These are phyloP conservation scores for Colletotrichum sidae DNA, from an alignment of 2,329 filamentous ascomycete species.

Conservation along the genomic window DNA sequence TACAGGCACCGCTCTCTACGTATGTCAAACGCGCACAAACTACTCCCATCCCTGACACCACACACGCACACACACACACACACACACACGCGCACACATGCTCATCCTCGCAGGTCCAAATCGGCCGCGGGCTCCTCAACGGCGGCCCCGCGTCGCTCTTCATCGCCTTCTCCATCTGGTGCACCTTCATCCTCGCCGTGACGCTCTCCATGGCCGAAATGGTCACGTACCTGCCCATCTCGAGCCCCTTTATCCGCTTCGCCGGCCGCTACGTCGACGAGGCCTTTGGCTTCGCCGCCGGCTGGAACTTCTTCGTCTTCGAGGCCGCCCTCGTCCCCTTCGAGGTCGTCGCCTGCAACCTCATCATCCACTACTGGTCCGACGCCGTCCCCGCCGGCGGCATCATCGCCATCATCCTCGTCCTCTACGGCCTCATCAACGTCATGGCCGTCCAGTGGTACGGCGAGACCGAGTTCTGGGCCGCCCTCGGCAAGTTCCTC, in stretches of 20 bases:
- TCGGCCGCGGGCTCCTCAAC: constrained; percentile 67
- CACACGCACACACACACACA: constrained; percentile 7
- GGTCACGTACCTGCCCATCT: constrained; percentile 82
- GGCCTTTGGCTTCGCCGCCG: constrained; percentile 78
- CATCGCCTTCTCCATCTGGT: constrained; percentile 71
- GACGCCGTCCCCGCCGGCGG: constrained; percentile 68
- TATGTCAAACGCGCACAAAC: constrained; percentile 9
- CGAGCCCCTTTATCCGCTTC: constrained; percentile 82
- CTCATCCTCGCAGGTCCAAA: constrained; percentile 56
- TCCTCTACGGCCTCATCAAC: constrained; percentile 69
- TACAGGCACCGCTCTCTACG: constrained; percentile 34
- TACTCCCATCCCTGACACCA: background rate
- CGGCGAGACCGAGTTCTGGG: constrained; percentile 82
- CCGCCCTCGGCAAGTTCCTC: constrained; percentile 77
- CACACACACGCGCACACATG: constrained; percentile 30
- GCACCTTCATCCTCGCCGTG: constrained; percentile 69
- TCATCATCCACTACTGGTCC: constrained; percentile 74
- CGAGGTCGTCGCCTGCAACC: constrained; percentile 73
- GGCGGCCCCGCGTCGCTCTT: constrained; percentile 71
- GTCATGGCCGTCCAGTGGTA: constrained; percentile 80
- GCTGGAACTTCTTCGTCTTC: constrained; percentile 81
- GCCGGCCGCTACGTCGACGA: constrained; percentile 81
- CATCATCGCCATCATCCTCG: constrained; percentile 67
- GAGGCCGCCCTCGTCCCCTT: constrained; percentile 76
- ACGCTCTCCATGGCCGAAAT: constrained; percentile 77